Evolutionary conservation across 2,329 filamentous ascomycete genomes (phyloP), one percentile per base, ranked within the genome.

Genomic region (Verticillium albo-atrum): DNA sequence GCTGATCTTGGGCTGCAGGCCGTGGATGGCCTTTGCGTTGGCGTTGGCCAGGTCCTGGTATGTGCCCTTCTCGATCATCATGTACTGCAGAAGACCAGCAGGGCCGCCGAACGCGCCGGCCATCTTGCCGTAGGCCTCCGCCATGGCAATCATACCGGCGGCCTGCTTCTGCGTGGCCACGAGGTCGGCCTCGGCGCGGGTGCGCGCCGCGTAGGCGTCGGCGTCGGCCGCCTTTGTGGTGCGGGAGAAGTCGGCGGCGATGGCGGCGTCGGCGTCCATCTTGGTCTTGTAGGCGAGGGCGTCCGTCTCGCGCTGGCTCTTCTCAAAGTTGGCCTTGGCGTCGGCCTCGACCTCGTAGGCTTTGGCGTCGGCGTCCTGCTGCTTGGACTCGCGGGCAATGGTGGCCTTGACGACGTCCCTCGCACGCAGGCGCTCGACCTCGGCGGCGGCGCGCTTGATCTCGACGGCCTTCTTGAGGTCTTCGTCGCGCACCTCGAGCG

Each of bases 1-100:
- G 63, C 88, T 92, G 77, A 96, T 95, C 87, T 96, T 96, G 64
- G 92, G 92, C 72, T 92, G 84, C 65, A 96, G 76, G 27, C 91
- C 91, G 56, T 85, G 81, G 70, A 96, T 85, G 32, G 90, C 91
- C 32, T 81, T 72, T 54, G 89, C 91, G 67, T 96, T 96, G 55
- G 90, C 90, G 67, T 89, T 82, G 60, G 91, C 91, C 55, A 96
- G 83, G 66, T 88, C 83, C 70, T 90, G 84, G 72, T 91, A 94
- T 0, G 89, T 90, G 66, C 88, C 88, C 73, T 89, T 89, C 77
- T 93, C 88, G 70, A 96, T 86, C 92, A 96, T 96, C 75, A 94
- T 83, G 79, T 90, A 94, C 72, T 93, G 89, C 67, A 96, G 79
- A 60, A 96, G 80, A 30, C 89, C 90, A 35, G 87, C 82, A 2